phyloP scores from a whole-genome alignment of 2,329 filamentous ascomycete species.

The Elsinoe fawcettii region DNA sequence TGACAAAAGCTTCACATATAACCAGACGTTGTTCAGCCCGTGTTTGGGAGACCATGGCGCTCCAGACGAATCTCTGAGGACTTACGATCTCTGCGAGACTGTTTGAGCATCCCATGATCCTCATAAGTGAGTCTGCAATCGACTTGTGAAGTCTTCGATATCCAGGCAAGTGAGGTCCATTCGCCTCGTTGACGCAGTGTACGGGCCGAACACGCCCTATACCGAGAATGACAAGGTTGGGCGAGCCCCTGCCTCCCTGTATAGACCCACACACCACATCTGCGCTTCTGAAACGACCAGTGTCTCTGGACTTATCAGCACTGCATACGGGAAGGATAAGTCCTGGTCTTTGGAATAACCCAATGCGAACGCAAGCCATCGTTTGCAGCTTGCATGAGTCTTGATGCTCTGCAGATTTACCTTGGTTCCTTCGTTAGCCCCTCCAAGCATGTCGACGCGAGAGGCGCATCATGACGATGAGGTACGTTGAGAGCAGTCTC shows the following conservation, averaged over 20 bases:
- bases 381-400: not conserved
- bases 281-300: not conserved
- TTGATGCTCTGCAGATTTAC: not conserved
- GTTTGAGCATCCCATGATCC: not conserved
- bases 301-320: not conserved
- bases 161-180: no score
- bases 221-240: not conserved
- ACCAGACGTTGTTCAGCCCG: not conserved
- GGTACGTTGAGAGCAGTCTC: not conserved
- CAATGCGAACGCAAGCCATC: not conserved
- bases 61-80: not conserved
- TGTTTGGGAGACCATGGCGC: not conserved
- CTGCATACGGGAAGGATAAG: not conserved
- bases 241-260: not conserved
- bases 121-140: not conserved
- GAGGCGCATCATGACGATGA: not conserved
- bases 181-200: not conserved
- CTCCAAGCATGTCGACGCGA: not conserved
- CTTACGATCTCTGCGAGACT: not conserved
- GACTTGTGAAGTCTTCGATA: not conserved
- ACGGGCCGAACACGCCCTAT: not conserved
- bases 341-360: not conserved
- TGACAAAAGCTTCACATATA: not conserved
- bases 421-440: not conserved
- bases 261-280: not conserved